A percentile compares a stretch with the other conserved stretches of the same genome.
phyloP scores from a whole-genome alignment of 2,329 filamentous ascomycete genomes.

The Colletotrichum paranaense region DNA sequence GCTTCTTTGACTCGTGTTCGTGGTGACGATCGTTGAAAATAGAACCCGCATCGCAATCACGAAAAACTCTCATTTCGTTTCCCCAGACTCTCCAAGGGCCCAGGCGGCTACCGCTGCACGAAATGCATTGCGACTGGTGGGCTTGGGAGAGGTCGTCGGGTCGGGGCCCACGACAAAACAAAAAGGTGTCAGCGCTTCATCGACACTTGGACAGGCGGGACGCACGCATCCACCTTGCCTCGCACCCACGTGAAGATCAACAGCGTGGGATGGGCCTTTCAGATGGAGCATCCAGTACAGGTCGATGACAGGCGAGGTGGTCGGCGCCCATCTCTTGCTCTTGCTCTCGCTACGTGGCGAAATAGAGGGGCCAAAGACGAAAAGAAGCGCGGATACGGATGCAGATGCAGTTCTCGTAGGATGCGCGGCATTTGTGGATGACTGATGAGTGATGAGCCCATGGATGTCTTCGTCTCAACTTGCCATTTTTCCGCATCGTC shows the following conservation, averaged over 20 bases:
- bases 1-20: not conserved
- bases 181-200: slow-evolving; percentile 1
- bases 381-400: not conserved
- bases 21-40: not conserved
- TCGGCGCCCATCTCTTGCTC: not conserved
- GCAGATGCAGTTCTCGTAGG: not conserved
- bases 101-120: not conserved
- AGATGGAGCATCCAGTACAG: slow-evolving; percentile 24
- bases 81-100: not conserved
- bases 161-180: slow-evolving; percentile 1
- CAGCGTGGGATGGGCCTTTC: not conserved
- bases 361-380: not conserved
- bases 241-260: slow-evolving; percentile 27
- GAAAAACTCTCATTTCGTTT: not conserved
- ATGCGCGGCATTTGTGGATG: not conserved
- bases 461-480: slow-evolving; percentile 1
- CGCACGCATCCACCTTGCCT: not conserved
- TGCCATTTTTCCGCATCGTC: not conserved
- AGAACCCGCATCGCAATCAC: not conserved
- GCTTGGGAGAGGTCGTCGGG: not conserved
- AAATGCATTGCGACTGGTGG: not conserved
- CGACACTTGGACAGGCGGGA: slow-evolving; percentile 2
- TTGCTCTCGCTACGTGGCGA: not conserved
- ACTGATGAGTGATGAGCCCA: not conserved
- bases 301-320: not conserved